Evolutionary conservation across 306 rosid species (phyloP).

Genomic region (Hylodesmum podocarpum): DNA sequence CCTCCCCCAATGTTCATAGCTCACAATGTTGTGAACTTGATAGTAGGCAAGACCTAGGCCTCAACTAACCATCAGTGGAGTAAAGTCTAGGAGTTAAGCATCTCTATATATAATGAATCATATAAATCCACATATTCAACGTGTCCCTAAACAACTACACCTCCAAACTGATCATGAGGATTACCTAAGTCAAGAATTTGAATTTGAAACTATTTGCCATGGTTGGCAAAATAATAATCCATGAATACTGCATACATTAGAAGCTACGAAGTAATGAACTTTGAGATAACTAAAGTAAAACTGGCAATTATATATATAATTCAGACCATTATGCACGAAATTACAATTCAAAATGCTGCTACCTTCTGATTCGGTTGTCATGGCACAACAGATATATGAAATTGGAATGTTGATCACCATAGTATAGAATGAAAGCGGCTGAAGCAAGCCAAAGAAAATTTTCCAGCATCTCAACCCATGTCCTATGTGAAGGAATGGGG

Average conservation of each 20-base stretch:
- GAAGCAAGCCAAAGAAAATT: constrained; percentile 91
- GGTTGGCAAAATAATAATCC: constrained; percentile 7
- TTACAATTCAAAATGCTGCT: constrained; percentile 10
- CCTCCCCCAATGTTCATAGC: not conserved
- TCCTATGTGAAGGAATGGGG: constrained; percentile 51
- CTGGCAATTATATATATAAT: not conserved
- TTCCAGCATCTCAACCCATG: constrained; percentile 71
- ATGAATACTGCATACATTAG: not conserved
- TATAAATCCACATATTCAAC: constrained; percentile 25
- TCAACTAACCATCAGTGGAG: not conserved
- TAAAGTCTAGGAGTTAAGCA: not conserved
- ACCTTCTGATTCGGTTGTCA: constrained; percentile 90
- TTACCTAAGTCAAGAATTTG: constrained; percentile 4
- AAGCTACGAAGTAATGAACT: not conserved
- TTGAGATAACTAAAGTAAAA: not conserved
- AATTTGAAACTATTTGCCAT: constrained; percentile 12
- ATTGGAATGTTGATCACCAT: constrained; percentile 83
- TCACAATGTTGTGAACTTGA: constrained; percentile 8
- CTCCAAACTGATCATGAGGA: not conserved
- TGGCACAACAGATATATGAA: constrained; percentile 77
- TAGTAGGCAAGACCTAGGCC: constrained; percentile 5
- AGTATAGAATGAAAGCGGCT: constrained; percentile 71
- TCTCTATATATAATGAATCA: not conserved
- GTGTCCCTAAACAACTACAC: constrained; percentile 16
- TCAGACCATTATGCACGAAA: constrained; percentile 4